phyloP scores from a whole-genome alignment of 257 asterid species.

The Verbena officinalis region DNA sequence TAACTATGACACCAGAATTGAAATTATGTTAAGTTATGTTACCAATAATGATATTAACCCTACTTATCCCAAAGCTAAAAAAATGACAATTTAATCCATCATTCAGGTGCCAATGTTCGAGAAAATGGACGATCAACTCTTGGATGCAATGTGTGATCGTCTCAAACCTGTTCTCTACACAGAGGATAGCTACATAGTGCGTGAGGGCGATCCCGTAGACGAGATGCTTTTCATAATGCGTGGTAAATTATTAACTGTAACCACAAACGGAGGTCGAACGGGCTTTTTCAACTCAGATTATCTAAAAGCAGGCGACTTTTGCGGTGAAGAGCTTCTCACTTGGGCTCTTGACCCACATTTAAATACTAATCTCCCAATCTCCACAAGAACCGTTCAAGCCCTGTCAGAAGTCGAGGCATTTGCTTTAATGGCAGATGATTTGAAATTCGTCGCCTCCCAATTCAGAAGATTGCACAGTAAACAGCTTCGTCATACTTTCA shows the following conservation, averaged over 20 bases:
- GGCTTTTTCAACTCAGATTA: constrained; percentile 75
- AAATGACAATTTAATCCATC: constrained; percentile 4
- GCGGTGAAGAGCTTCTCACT: constrained; percentile 97
- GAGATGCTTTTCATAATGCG: constrained; percentile 91
- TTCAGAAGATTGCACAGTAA: constrained; percentile 84
- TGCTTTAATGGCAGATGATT: constrained; percentile 78
- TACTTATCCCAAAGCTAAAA: not conserved
- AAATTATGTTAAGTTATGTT: too few species aligned
- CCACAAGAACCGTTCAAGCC: constrained; percentile 85
- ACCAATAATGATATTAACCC: too few species aligned
- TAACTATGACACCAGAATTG: too few species aligned
- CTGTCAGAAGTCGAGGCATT: constrained; percentile 89
- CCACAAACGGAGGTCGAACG: constrained; percentile 87
- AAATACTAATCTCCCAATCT: constrained; percentile 77
- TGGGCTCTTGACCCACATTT: constrained; percentile 91
- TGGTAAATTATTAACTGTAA: constrained; percentile 64
- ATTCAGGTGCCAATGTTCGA: constrained; percentile 87
- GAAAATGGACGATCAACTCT: constrained; percentile 84
- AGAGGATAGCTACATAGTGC: constrained; percentile 70
- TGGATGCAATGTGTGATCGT: constrained; percentile 87
- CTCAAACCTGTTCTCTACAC: constrained; percentile 84
- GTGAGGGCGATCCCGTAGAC: constrained; percentile 94
- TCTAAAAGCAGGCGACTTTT: constrained; percentile 82
- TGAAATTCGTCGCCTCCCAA: constrained; percentile 83
- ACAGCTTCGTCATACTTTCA: constrained; percentile 84